Evolutionary conservation across 2,329 filamentous ascomycete genomes (phyloP).

Genomic region (Penicillium italicum): DNA sequence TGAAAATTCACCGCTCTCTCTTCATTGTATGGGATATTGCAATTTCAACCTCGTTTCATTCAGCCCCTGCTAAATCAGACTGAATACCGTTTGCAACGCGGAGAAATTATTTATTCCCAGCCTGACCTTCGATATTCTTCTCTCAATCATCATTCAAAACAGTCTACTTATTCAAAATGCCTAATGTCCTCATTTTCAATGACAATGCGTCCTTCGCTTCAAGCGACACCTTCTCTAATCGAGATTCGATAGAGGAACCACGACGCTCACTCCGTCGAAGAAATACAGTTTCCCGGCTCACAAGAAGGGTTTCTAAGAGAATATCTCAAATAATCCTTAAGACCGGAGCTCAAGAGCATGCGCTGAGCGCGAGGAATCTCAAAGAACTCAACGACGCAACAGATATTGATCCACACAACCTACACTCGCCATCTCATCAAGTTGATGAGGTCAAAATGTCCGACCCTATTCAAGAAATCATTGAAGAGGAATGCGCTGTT

Average conservation of each 20-base stretch:
- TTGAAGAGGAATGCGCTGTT: not conserved
- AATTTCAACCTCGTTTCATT: not conserved
- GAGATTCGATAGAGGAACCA: constrained; percentile 1
- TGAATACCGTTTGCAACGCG: not conserved
- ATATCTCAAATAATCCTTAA: constrained; percentile 10
- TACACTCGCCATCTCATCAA: not conserved
- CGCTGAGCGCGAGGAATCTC: constrained; percentile 13
- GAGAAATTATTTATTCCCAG: not conserved
- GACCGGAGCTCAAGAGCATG: not conserved
- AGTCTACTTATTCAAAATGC: constrained; percentile 7
- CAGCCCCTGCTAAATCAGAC: not conserved
- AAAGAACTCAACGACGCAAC: constrained; percentile 2
- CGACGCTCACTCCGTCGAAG: constrained; percentile 3
- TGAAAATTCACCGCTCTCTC: not conserved
- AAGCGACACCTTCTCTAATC: constrained; percentile 5
- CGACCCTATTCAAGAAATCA: constrained; percentile 1
- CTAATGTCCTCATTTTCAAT: constrained; percentile 6
- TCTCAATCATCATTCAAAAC: not conserved
- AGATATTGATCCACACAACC: not conserved
- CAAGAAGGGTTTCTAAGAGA: constrained; percentile 15
- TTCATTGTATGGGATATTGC: not conserved
- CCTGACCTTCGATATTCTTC: not conserved
- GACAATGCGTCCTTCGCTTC: constrained; percentile 16
- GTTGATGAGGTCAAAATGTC: not conserved
- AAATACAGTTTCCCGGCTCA: constrained; percentile 12